These are phyloP conservation scores for Aquilaria yunnanensis DNA, from an alignment of 345 rosid species.

Conservation along the genomic window DNA sequence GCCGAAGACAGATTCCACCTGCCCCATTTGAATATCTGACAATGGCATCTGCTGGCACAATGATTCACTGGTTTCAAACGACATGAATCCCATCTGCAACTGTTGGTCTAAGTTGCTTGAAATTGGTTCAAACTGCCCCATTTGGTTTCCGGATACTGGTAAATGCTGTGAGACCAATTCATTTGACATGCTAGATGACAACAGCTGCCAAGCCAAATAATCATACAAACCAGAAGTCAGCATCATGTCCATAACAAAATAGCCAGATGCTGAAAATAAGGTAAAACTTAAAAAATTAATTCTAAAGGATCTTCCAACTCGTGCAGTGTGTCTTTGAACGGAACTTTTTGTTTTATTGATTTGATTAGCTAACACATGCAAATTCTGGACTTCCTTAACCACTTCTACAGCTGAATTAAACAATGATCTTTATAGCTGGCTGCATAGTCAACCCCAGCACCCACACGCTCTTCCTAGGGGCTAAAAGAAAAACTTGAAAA, in stretches of 20 bases:
- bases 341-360: too few species aligned
- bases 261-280: background rate
- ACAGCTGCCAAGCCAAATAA: constrained; percentile 17
- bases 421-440: too few species aligned
- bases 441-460: too few species aligned
- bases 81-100: constrained; percentile 32
- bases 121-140: constrained; percentile 39
- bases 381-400: background rate
- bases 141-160: constrained; percentile 28
- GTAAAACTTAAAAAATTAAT: background rate
- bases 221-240: constrained; percentile 7
- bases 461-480: too few species aligned
- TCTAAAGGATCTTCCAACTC: background rate
- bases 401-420: too few species aligned
- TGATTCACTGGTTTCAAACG: constrained; percentile 14
- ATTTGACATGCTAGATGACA: constrained; percentile 35
- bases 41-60: constrained; percentile 24
- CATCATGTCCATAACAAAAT: background rate
- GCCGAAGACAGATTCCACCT: constrained; percentile 19
- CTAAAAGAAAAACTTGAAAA: too few species aligned
- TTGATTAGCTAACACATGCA: background rate
- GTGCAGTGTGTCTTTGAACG: background rate
- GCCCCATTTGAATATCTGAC: constrained; percentile 29
- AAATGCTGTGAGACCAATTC: constrained; percentile 45
- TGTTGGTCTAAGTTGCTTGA: constrained; percentile 30